A percentile compares a stretch with the other conserved stretches of the same genome.
phyloP scores from a whole-genome alignment of 108 stramenopile species.

The Pinguiococcus pyrenoidosus region DNA sequence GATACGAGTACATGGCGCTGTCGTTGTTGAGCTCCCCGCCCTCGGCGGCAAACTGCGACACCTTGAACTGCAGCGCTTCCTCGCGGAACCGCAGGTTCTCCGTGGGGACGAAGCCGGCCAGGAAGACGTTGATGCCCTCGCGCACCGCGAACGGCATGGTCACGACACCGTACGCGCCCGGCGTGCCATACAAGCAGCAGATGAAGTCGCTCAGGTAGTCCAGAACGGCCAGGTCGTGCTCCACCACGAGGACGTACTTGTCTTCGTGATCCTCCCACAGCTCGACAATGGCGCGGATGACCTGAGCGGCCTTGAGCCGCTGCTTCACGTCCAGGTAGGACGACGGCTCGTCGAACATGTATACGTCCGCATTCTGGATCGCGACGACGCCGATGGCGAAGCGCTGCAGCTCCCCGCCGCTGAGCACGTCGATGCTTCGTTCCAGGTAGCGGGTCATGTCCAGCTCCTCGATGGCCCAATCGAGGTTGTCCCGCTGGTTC shows the following conservation, averaged over 20 bases:
- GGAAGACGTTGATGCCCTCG: conserved; percentile 96
- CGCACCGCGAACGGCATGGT: conserved; percentile 98
- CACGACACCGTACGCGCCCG: conserved; percentile 91
- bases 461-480: conserved; percentile 52
- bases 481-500: conserved; percentile 50
- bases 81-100: conserved; percentile 97
- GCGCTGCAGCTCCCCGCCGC: conserved; percentile 95
- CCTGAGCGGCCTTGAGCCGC: conserved; percentile 81
- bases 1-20: conserved; percentile 55
- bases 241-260: conserved; percentile 84
- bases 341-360: conserved; percentile 99
- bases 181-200: conserved; percentile 87
- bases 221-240: conserved; percentile 98
- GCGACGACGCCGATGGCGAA: conserved; percentile 88
- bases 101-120: conserved; percentile 94
- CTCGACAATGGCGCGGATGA: conserved; percentile 79
- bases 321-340: conserved; percentile 98
- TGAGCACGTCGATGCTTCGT: conserved; percentile 77
- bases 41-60: conserved; percentile 43
- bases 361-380: conserved; percentile 81
- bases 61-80: conserved; percentile 88
- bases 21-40: conserved; percentile 4
- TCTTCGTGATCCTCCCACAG: conserved; percentile 21
- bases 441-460: conserved; percentile 80
- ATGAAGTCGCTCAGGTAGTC: conserved; percentile 97